These are phyloP conservation scores for Sherardia arvensis DNA, from an alignment of 257 asterid genomes.

Conservation along the genomic window DNA sequence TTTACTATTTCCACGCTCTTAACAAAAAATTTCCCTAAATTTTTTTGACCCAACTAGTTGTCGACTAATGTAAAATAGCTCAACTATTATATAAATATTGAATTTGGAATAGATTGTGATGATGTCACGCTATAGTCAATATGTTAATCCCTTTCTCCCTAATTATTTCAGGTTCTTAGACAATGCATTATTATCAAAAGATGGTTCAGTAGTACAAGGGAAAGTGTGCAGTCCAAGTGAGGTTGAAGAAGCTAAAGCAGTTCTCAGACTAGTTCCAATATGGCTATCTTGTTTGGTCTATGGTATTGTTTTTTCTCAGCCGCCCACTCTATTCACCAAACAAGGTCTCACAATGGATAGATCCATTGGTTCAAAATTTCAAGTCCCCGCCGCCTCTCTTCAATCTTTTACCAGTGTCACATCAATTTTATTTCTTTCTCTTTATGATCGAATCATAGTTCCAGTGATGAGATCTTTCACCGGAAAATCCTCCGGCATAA, in stretches of 20 bases:
- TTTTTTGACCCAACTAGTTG: no score
- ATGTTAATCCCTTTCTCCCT: background rate
- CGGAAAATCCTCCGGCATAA: no score
- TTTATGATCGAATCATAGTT: no score
- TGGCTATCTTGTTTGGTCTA: background rate
- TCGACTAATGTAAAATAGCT: no score
- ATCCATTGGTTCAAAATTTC: background rate
- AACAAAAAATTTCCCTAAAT: no score
- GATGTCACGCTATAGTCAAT: background rate
- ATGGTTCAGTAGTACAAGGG: background rate
- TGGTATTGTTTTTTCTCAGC: background rate
- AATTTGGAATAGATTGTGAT: background rate
- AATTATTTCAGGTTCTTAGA: background rate
- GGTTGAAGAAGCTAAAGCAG: constrained; percentile 11
- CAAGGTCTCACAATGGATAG: background rate
- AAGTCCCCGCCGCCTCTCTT: background rate
- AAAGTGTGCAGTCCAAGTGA: background rate
- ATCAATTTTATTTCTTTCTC: no score
- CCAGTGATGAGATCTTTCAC: no score
- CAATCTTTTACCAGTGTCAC: background rate
- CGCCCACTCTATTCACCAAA: background rate
- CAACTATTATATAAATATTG: no score
- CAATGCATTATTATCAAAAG: constrained; percentile 2
- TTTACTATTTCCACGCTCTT: no score
- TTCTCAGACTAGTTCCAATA: background rate